Evolutionary conservation across 768 basidiomycete species (phyloP), one percentile per base, ranked within the genome.

Genomic region (Kwoniella sp.): DNA sequence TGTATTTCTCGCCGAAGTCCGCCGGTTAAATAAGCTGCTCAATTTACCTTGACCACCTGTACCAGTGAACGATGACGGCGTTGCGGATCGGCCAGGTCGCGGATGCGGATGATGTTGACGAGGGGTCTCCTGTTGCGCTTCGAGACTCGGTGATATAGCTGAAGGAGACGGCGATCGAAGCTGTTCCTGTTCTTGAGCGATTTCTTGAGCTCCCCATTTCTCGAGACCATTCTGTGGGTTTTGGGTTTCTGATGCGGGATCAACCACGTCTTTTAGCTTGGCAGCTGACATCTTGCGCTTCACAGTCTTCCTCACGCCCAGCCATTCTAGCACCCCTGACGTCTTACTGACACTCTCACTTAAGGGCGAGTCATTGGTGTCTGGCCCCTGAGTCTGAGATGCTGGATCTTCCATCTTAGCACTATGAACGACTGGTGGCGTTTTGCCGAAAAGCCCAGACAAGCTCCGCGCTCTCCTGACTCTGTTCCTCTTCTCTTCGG

Each of bases 291-390:
- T 53, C 37, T 71, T 65, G 28, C 76, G 41, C 48, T 68, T 73
- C 12, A 57, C 60, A 2, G 65, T 22, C 55, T 70, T 75, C 23
- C 41, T 68, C 23, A 78, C 68, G 1, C 76, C 76, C 3, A 78
- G 69, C 76, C 76, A 78, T 57, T 73, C 76, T 52, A 75, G 38
- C 23, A 75, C 69, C 7, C 74, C 72, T 4, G 41, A 23, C 8
- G 69, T 52, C 54, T 70, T 64, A 22, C 56, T 47, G 1, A 22
- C 37, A 31, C 63, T 63, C 51, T 65, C 61, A 11, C 60, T 48
- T 34, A 50, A 25, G 2, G 45, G 30, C 23, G 29, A 17, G 22
- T 53, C 29, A 20, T 31, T 51, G 20, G 25, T 45, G 17, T 65
- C 55, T 4, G 62, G 45, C 9, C 56, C 30, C 0, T 20, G 51